Evolutionary conservation across 1,139 yeast genomes (phyloP), one percentile per base, ranked within the genome.

Genomic region (Saccharomyces hybrid): DNA sequence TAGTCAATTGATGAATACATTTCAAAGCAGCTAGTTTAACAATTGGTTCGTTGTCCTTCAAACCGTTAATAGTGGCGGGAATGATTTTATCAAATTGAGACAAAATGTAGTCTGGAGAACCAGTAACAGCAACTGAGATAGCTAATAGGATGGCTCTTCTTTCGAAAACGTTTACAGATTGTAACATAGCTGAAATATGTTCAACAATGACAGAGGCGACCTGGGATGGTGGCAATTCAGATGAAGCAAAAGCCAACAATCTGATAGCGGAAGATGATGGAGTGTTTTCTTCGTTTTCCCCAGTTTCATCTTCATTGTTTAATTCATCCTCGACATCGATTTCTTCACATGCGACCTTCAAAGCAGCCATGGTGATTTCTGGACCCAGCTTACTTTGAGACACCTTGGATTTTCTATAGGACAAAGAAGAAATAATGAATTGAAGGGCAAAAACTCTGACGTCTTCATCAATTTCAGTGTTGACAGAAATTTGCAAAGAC

Each of bases 71-170:
- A 55, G 93, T 74, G 57, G 84, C 81, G 54, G 90, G 89, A 56
- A 90, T 78, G 57, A 93, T 76, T 68, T 84, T 84, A 59, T 81
- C 79, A 59, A 91, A 75, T 67, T 89, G 95, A 53, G 86, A 79
- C 52, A 91, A 81, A 64, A 88, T 80, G 72, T 79, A 91, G 69
- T 93, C 99, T 60, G 98, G 98, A 49, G 98, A 93, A 69, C 99
- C 99, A 60, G 87, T 82, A 52, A 88, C 87, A 53, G 95, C 83
- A 56, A 84, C 89, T 63, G 95, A 91, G 60, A 93, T 77, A 47
- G 95, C 81, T 65, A 88, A 77, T 58, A 90, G 78, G 56, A 87
- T 95, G 59, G 96, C 97, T 74, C 97, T 85, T 76, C 96, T 84
- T 73, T 87, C 90, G 61, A 82, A 86, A 58, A 80, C 79, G 69